Evolutionary conservation across 2,329 filamentous ascomycete genomes (phyloP), one percentile per base, ranked within the genome.

Genomic region (Venturia carpophila): DNA sequence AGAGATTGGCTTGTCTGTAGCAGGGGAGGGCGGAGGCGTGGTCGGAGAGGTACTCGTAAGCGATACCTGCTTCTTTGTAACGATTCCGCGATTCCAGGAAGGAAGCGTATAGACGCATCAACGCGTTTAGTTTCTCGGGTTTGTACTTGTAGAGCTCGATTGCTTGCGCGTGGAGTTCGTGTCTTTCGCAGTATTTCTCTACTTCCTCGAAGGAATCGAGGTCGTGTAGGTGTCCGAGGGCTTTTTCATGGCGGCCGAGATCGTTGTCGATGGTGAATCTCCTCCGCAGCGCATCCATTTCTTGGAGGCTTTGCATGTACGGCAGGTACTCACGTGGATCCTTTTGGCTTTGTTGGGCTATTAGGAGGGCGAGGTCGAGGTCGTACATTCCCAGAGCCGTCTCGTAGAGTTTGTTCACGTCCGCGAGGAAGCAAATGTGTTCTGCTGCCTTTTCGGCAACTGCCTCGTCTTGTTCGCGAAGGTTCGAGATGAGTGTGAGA

Each of bases 351-450:
- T 97, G 92, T 72, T 99, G 94, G 0, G 94, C 94, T 15, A 99
- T 90, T 6, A 97, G 81, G 13, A 99, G 81, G 3, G 93, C 88
- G 9, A 99, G 84, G 13, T 96, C 91, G 2, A 99, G 84, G 71
- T 97, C 87, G 73, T 99, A 99, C 2, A 97, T 80, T 0, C 92
- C 92, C 1, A 99, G 81, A 0, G 94, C 90, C 67, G 92, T 87
- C 67, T 97, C 91, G 71, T 96, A 99, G 0, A 99, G 84, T 47
- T 87, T 87, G 74, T 97, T 95, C 58, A 95, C 89, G 75, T 99
- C 94, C 0, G 92, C 91, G 52, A 99, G 83, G 80, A 99, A 99
- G 80, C 92, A 97, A 67, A 99, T 97, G 72, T 99, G 94, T 73
- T 97, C 92, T 27, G 97, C 88, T 0, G 93, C 93, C 74, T 88